Base-by-base conservation (phyloP, 768 basidiomycete species). In the Pholiota microspora region DNA sequence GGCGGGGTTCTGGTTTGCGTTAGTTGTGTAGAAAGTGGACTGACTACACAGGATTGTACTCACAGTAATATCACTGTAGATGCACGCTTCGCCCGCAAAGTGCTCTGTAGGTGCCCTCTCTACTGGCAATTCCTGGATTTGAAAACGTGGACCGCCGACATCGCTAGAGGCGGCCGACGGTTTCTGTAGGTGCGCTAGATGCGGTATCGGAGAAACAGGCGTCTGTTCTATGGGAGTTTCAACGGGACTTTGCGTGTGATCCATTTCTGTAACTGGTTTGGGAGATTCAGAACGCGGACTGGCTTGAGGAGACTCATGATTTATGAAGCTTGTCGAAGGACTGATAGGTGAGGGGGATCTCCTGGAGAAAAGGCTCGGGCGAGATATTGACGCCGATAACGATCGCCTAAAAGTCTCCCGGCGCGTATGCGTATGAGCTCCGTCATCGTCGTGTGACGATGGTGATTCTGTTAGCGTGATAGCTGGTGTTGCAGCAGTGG, bases 11-110 rank as follows among this genome's bases (percentile, higher is more conserved):
- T 80, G 31, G 18, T 15, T 23, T 13, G 7, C 15, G 7, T 29
- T 24, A 16, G 4, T 27, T 9, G 15, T 27, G n/a, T 54, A 7
- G 3, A 16, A 2, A 35, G 10, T 27, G 18, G 7, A 15, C 1
- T 10, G 10, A 25, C 16, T 13, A 24, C 28, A 34, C 4, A 21
- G 44, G n/a, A 10, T 12, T 7, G 46, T 42, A 50, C 74, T 52
- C 59, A 86, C 85, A 51, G 76, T 69, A n/a, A 75, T 71, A 27
- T 70, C 66, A 23, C 61, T 64, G 63, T 93, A 92, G 1, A 88
- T 73, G 3, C 64, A 65, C 3, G 78, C 69, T 56, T 91, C 84
- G 1, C 91, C 91, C 12, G 91, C 89, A 47, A 54, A 66, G 12
- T 69, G 69, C 38, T 73, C 69, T 35, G 58, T 42, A 8, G 54